Conservation (phyloP, 2,329 filamentous ascomycete species). For the Stagonosporopsis chrysanthemi region DNA sequence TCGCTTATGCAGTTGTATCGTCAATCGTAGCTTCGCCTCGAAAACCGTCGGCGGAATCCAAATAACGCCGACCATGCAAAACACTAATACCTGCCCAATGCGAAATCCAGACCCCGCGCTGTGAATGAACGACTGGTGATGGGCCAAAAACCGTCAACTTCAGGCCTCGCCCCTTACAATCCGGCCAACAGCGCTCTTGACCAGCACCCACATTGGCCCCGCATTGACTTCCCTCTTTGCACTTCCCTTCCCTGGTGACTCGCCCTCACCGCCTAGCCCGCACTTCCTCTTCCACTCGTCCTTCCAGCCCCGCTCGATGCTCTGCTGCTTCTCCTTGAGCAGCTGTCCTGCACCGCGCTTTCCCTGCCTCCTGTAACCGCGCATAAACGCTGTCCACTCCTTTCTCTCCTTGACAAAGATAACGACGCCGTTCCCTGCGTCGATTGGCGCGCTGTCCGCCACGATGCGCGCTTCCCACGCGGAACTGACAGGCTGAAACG, state of each 20-base stretch:
- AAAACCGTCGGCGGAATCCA: slow-evolving; percentile 12
- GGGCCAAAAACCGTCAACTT: background rate
- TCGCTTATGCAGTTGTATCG: slow-evolving; percentile 22
- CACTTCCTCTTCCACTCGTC: slow-evolving; percentile 36
- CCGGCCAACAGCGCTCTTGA: slow-evolving; percentile 34
- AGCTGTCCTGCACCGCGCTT: slow-evolving; percentile 30
- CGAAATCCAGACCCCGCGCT: slow-evolving; percentile 18
- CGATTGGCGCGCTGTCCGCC: slow-evolving; percentile 30
- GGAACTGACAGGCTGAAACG: slow-evolving; percentile 27
- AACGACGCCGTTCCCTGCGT: slow-evolving; percentile 36
- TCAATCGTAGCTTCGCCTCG: slow-evolving; percentile 18
- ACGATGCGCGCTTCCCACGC: slow-evolving; percentile 37
- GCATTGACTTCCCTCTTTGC: slow-evolving; percentile 33
- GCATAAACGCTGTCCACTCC: slow-evolving; percentile 35
- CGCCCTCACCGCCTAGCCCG: slow-evolving; percentile 26
- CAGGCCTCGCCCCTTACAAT: slow-evolving; percentile 37
- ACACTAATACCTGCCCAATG: slow-evolving; percentile 21
- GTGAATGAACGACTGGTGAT: slow-evolving; percentile 3
- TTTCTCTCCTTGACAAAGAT: slow-evolving; percentile 35
- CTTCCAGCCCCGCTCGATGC: slow-evolving; percentile 32
- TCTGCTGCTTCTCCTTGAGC: slow-evolving; percentile 30
- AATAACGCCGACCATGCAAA: slow-evolving; percentile 20
- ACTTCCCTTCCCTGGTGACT: slow-evolving; percentile 8
- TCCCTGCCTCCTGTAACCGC: slow-evolving; percentile 33
- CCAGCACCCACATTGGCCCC: slow-evolving; percentile 39